A percentile compares a stretch with the other conserved stretches of the same genome.
Evolutionary conservation across 768 basidiomycete genomes (phyloP).

Genomic region (Coprinopsis strossmayeri): DNA sequence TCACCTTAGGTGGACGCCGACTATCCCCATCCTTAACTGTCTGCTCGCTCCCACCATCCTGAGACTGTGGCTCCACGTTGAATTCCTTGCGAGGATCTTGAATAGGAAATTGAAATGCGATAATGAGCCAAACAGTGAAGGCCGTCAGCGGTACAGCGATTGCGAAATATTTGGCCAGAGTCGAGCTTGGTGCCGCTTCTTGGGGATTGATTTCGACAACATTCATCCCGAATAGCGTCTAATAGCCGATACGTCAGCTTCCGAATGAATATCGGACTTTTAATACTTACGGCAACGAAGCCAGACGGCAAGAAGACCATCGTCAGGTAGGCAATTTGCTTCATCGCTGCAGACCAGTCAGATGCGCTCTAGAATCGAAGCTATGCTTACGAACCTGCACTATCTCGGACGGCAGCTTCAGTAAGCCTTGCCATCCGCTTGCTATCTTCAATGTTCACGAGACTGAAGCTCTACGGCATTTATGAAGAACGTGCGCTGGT

Average conservation of each 20-base stretch:
- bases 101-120: conserved; percentile 33
- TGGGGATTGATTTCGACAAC: conserved; percentile 31
- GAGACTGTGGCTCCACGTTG: neutral
- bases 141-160: conserved; percentile 33
- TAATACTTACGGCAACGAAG: conserved; percentile 17
- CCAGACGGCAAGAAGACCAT: conserved; percentile 14
- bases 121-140: conserved; percentile 36
- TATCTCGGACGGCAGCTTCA: conserved; percentile 28
- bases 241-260: neutral
- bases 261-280: neutral
- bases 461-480: conserved; percentile 47
- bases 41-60: neutral
- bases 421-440: conserved; percentile 36
- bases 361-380: neutral
- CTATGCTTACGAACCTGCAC: conserved; percentile 14
- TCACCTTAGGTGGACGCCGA: neutral
- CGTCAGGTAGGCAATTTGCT: conserved; percentile 16
- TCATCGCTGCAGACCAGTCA: conserved; percentile 18
- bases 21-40: neutral
- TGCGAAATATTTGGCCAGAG: conserved; percentile 31
- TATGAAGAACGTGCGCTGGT: no score
- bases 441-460: conserved; percentile 42
- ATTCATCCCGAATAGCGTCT: conserved; percentile 57
- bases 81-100: conserved; percentile 4
- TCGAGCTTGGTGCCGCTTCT: conserved; percentile 16